Conservation (phyloP, 108 stramenopile genomes). For the Cyclotella cryptica region DNA sequence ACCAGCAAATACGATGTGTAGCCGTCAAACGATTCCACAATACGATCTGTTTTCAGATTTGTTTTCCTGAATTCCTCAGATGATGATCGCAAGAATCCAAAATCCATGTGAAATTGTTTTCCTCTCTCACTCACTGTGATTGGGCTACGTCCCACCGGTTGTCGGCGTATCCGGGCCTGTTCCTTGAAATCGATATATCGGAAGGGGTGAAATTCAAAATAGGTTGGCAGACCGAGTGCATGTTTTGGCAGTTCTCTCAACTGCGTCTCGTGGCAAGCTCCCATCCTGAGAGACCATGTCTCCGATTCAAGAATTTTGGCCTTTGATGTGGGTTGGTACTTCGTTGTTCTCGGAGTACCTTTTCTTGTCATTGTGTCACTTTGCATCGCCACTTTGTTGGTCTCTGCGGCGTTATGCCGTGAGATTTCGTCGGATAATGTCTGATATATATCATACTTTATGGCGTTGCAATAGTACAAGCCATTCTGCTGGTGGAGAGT, state of each 20-base stretch:
- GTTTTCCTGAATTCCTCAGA: neutral
- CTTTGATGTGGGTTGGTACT: neutral
- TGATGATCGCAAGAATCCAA: slow-evolving; percentile 17
- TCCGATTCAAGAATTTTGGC: slow-evolving; percentile 5
- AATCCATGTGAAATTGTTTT: neutral
- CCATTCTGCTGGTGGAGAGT: neutral
- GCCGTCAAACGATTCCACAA: slow-evolving; percentile 3
- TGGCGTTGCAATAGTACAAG: neutral
- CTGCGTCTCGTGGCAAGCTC: neutral
- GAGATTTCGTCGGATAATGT: neutral
- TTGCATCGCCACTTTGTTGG: neutral
- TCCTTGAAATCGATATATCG: neutral
- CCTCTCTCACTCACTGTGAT: neutral
- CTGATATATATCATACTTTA: neutral
- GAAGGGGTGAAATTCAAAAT: slow-evolving; percentile 10
- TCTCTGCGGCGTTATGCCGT: too few species aligned
- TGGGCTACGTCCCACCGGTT: neutral
- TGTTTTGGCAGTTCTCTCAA: neutral
- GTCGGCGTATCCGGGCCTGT: neutral
- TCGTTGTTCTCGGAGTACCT: neutral
- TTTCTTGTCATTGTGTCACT: neutral
- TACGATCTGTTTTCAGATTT: neutral
- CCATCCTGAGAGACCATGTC: neutral
- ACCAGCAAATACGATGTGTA: neutral
- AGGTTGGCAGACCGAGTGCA: neutral